Conservation (phyloP, 495 filamentous ascomycete genomes). For the Penicillium samsonianum region DNA sequence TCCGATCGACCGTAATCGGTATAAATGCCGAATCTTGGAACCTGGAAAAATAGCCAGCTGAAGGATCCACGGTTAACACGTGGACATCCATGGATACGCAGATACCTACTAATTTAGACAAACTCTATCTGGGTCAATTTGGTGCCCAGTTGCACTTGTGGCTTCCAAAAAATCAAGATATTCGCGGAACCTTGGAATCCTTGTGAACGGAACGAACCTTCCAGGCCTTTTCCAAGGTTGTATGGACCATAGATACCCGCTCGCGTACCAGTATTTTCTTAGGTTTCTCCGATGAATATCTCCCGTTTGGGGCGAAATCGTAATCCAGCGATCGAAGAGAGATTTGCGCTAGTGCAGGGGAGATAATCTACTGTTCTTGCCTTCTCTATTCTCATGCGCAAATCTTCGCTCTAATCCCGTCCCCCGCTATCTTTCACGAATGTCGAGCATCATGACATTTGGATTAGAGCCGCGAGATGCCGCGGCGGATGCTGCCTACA, state of each 20-base stretch:
- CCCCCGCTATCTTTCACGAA: not conserved
- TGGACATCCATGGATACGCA: no score
- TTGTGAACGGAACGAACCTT: not conserved
- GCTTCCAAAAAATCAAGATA: not conserved
- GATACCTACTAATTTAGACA: not conserved
- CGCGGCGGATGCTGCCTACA: conserved; percentile 31
- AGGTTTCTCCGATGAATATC: no score
- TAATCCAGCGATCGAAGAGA: not conserved
- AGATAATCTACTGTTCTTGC: not conserved
- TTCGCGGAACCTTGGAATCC: not conserved
- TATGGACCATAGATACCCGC: no score
- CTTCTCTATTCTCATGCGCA: not conserved
- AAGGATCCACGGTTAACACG: not conserved
- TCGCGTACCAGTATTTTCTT: no score
- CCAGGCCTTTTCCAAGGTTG: no score
- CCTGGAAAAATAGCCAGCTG: not conserved
- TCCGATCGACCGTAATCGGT: no score
- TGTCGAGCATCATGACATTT: conserved; percentile 7
- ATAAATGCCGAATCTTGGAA: no score
- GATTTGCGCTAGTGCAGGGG: not conserved
- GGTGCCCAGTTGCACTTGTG: no score
- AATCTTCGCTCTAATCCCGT: not conserved
- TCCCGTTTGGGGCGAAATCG: not conserved
- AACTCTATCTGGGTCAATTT: not conserved
- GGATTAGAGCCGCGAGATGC: conserved; percentile 27